A percentile compares a stretch with the other conserved stretches of the same genome.
These are phyloP conservation scores for Volvox reticuliferus DNA, from an alignment of 139 green algal species.

Conservation along the genomic window DNA sequence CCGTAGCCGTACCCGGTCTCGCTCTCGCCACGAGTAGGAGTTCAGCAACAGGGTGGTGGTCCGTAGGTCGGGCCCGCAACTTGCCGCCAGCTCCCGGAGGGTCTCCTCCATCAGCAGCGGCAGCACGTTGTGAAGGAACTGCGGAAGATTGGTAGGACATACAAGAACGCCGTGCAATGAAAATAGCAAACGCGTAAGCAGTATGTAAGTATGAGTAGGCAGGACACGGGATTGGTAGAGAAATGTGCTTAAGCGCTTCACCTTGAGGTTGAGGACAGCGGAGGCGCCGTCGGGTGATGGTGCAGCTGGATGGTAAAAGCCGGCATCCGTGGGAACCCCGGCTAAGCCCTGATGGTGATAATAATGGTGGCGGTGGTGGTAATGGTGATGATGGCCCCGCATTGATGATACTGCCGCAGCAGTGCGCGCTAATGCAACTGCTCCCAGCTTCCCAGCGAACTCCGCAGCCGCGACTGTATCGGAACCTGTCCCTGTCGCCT, in stretches of 20 bases:
- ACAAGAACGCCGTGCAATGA: too few relatives aligned
- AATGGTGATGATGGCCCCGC: too few relatives aligned
- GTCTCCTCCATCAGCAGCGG: conserved; percentile 1
- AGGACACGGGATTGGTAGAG: too few relatives aligned
- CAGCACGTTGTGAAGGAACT: conserved; percentile 33
- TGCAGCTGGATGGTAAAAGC: neutral
- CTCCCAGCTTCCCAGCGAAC: neutral
- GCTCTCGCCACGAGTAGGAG: conserved; percentile 4
- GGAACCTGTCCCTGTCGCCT: neutral
- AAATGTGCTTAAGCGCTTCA: neutral
- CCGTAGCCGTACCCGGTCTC: too few relatives aligned
- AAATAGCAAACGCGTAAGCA: too few relatives aligned
- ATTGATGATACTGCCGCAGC: neutral
- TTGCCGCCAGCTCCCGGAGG: conserved; percentile 6
- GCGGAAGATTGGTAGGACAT: neutral
- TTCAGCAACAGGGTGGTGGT: conserved; percentile 35
- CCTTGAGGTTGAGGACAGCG: conserved; percentile 12
- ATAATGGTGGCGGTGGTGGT: too few relatives aligned
- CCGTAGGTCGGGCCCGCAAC: conserved; percentile 25
- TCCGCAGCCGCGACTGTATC: neutral
- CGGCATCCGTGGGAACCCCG: neutral
- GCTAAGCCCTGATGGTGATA: too few relatives aligned
- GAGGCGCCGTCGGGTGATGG: neutral
- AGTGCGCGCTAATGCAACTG: neutral
- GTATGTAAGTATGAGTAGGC: too few relatives aligned